These are phyloP conservation scores for Acaromyces ingoldii DNA, from an alignment of 1,284 basidiomycete species.

Conservation along the genomic window DNA sequence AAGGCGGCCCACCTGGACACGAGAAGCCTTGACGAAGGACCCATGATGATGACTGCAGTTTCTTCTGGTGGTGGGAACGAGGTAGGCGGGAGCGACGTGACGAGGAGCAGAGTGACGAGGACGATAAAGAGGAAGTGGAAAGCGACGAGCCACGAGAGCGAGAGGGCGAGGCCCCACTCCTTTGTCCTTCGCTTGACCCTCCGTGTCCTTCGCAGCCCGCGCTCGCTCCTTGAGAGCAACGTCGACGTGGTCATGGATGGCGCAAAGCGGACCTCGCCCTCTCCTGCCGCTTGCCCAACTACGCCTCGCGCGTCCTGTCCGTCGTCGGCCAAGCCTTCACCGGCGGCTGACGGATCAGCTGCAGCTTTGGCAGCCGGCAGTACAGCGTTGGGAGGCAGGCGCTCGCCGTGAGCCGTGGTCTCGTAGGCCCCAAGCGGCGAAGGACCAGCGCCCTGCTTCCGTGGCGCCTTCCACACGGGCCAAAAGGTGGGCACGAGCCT, in stretches of 20 bases:
- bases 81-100: conserved; percentile 15
- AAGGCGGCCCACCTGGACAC: conserved; percentile 69
- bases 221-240: conserved; percentile 12
- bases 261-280: no score
- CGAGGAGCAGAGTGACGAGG: conserved; percentile 17
- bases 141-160: conserved; percentile 67
- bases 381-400: conserved; percentile 1
- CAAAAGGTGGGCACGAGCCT: conserved; percentile 40
- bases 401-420: neutral
- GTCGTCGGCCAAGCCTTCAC: neutral
- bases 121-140: conserved; percentile 59
- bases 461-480: conserved; percentile 48
- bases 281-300: no score
- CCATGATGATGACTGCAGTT: conserved; percentile 1
- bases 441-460: conserved; percentile 5
- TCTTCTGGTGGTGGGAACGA: conserved; percentile 20
- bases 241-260: neutral
- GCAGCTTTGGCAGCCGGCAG: neutral
- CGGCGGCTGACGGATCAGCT: neutral
- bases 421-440: neutral
- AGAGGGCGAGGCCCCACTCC: conserved; percentile 71
- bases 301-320: neutral
- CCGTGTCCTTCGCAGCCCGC: conserved; percentile 16
- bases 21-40: conserved; percentile 33
- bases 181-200: conserved; percentile 53